Evolutionary conservation across 495 filamentous ascomycete species (phyloP), one percentile per base, ranked within the genome.

Genomic region (Cercophora newfieldiana): DNA sequence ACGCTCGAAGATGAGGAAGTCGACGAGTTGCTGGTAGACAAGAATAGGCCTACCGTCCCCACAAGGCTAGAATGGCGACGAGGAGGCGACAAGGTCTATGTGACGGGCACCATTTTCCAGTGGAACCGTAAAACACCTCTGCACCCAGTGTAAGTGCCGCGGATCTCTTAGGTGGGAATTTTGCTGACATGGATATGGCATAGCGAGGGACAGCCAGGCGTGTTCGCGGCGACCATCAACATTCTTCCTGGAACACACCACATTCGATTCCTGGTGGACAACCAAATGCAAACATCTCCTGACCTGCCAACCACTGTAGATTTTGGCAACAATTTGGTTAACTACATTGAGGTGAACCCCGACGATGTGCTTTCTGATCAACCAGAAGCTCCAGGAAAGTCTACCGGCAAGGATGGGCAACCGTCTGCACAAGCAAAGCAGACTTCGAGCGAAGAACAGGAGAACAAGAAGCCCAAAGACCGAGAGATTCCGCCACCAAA

Each of bases 231-330:
- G 22, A 88, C 87, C 14, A 83, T 97, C 67, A 88, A 89, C 69
- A 87, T 99, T 61, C 89, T 89, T 16, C 92, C 95, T 1, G 95
- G 95, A 47, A 98, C 95, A 1, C 95, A 99, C 78, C 95, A 99
- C 78, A 82, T 99, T 68, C 93, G 95, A 71, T 99, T 98, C 80
- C 86, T 99, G 69, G 92, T 98, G 26, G 93, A 97, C 77, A 91
- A 90, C 37, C 89, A 93, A 66, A 97, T 98, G 93, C 84, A 88
- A 65, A 91, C 91, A 19, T 93, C 94, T 5, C 88, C 91, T 51
- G 86, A 90, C 66, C 85, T 97, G 24, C 94, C 95, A 2, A 98
- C 96, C 0, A 94, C 95, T 0, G 95, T 99, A 26, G 95, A 99
- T 78, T 96, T 93, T 75, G 95, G 92, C 49, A 97, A 97, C 73